Percentiles rank a stretch among this genome's conserved stretches.
These are phyloP conservation scores for Xerophyta viscosa DNA, from an alignment of 106 monocot species.

Conservation along the genomic window DNA sequence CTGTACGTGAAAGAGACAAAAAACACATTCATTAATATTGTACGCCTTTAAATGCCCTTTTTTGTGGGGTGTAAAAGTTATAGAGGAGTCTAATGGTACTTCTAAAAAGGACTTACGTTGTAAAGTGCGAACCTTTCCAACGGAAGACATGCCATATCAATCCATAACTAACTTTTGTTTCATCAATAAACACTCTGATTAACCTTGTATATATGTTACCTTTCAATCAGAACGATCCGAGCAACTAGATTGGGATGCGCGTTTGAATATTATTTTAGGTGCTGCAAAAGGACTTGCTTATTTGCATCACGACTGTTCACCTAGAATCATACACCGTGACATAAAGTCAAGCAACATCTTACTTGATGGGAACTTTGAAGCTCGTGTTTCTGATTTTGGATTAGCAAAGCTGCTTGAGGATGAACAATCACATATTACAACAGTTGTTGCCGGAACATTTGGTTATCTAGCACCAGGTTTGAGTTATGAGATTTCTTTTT, in stretches of 20 bases:
- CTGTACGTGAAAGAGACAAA: no score
- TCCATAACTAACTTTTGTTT: no score
- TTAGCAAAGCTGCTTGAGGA: conserved; percentile 93
- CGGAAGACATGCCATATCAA: no score
- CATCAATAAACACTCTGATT: no score
- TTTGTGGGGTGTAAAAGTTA: no score
- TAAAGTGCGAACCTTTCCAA: no score
- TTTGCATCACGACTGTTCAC: conserved; percentile 97
- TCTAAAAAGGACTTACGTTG: no score
- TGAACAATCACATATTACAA: conserved; percentile 93
- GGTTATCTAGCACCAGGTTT: conserved; percentile 98
- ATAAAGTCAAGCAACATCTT: conserved; percentile 97
- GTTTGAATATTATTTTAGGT: conserved; percentile 89
- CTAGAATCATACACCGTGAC: conserved; percentile 96
- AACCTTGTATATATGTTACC: no score
- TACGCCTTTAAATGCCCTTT: no score
- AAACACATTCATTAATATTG: no score
- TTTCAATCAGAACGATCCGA: conserved; percentile 70
- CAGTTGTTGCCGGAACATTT: conserved; percentile 96
- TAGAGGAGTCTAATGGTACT: no score
- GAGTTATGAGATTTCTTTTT: no score
- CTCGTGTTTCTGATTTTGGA: conserved; percentile 95
- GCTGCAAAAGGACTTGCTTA: conserved; percentile 95
- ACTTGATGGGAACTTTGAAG: conserved; percentile 87
- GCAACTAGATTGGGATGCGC: conserved; percentile 87